These are phyloP conservation scores for Bidens hawaiensis DNA, from an alignment of 140 eudicot genomes.

Conservation along the genomic window DNA sequence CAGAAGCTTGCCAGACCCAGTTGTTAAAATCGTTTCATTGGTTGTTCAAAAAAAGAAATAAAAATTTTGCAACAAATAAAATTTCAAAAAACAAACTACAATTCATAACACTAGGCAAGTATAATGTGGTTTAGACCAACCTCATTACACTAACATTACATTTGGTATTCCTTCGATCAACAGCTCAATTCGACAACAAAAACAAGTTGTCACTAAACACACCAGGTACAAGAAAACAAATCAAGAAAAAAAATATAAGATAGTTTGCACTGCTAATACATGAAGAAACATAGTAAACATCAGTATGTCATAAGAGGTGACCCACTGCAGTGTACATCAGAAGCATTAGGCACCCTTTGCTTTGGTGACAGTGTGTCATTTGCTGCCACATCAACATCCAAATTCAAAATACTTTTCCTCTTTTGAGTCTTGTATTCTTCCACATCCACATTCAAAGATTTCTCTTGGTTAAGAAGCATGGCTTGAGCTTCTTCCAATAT, in stretches of 20 bases:
- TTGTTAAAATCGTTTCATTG: too few relatives aligned
- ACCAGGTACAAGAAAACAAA: neutral
- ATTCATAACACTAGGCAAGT: neutral
- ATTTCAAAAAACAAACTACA: too few relatives aligned
- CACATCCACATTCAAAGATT: conserved; percentile 25
- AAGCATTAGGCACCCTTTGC: conserved; percentile 73
- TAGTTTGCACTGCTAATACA: neutral
- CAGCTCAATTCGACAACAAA: conserved; percentile 12
- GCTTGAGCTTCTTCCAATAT: conserved; percentile 79
- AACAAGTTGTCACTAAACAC: conserved; percentile 15
- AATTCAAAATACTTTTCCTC: conserved; percentile 63
- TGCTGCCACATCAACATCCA: conserved; percentile 75
- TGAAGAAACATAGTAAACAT: conserved; percentile 18
- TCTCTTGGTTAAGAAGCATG: conserved; percentile 47
- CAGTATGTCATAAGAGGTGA: conserved; percentile 74
- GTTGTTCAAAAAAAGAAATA: too few relatives aligned
- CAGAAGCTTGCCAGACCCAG: too few relatives aligned
- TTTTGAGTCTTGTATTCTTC: conserved; percentile 53
- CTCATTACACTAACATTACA: neutral
- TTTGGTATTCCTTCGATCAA: neutral
- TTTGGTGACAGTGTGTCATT: conserved; percentile 62
- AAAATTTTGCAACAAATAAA: too few relatives aligned
- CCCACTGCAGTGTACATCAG: conserved; percentile 87
- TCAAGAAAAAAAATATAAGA: neutral
- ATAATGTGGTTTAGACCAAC: neutral